A percentile compares a stretch with the other conserved stretches of the same genome.
Conservation (phyloP, 371 early-diverging fungal genomes). For the Coemansia sp. region DNA sequence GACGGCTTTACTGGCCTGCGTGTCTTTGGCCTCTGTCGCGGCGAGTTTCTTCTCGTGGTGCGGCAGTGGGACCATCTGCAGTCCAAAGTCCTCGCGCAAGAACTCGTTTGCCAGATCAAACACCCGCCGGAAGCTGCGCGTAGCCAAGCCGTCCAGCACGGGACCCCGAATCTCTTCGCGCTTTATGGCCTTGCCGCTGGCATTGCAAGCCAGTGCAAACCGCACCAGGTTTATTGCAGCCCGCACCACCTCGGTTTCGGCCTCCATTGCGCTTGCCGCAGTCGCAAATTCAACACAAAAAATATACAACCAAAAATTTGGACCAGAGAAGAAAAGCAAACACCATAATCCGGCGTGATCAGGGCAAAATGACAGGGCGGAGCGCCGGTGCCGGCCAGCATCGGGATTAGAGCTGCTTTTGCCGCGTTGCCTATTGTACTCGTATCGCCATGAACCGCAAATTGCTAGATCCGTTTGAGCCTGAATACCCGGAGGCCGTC, state of each 20-base stretch:
- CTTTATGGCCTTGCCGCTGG: conserved; percentile 31
- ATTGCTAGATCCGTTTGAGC: conserved; percentile 78
- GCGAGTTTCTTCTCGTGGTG: conserved; percentile 27
- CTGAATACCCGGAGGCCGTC: conserved; percentile 79
- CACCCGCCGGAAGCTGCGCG: conserved; percentile 13
- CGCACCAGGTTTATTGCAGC: conserved; percentile 32
- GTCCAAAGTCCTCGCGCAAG: conserved; percentile 29
- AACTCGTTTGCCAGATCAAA: conserved; percentile 26
- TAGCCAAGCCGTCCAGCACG: background rate
- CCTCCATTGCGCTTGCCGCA: background rate
- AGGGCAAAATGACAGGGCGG: no score
- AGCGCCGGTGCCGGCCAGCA: no score
- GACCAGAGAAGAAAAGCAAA: background rate
- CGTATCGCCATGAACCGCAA: conserved; percentile 34
- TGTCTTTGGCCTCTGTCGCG: conserved; percentile 1
- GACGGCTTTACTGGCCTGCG: conserved; percentile 5
- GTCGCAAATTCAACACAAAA: background rate
- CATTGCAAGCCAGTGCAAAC: conserved; percentile 43
- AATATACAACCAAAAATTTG: background rate
- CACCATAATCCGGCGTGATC: no score
- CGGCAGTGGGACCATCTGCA: conserved; percentile 29
- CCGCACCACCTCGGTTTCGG: conserved; percentile 12
- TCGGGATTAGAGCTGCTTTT: no score
- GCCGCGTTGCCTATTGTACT: background rate
- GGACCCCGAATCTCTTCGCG: conserved; percentile 32